phyloP scores from a whole-genome alignment of 805 yeast species.

The Kodamaea fukazawae region DNA sequence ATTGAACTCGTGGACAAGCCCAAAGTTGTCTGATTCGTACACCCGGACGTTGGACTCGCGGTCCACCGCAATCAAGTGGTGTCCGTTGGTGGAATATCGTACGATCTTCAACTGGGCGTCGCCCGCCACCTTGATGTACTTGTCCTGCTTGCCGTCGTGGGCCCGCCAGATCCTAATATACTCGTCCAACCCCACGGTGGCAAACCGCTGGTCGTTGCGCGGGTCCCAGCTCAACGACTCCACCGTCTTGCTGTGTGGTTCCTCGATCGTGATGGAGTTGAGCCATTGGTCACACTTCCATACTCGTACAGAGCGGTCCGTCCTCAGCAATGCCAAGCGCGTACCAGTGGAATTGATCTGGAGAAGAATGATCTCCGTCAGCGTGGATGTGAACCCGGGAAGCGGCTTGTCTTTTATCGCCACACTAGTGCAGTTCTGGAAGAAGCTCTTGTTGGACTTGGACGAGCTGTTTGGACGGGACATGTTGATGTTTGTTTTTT shows the following conservation, averaged over 20 bases:
- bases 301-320: slow-evolving; percentile 42
- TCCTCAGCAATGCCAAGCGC: slow-evolving; percentile 40
- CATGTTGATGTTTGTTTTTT: background rate
- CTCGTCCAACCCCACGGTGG: slow-evolving; percentile 49
- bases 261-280: slow-evolving; percentile 40
- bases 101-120: slow-evolving; percentile 17
- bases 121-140: slow-evolving; percentile 28
- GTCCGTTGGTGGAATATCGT: slow-evolving; percentile 47
- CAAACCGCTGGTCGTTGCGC: slow-evolving; percentile 40
- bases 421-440: slow-evolving; percentile 6
- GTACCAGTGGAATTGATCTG: slow-evolving; percentile 43
- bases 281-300: slow-evolving; percentile 32
- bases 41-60: slow-evolving; percentile 36
- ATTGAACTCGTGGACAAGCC: slow-evolving; percentile 21
- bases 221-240: slow-evolving; percentile 52
- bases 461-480: background rate
- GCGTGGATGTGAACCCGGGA: slow-evolving; percentile 15
- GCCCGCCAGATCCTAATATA: slow-evolving; percentile 47
- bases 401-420: slow-evolving; percentile 15
- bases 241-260: slow-evolving; percentile 39
- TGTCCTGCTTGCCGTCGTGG: slow-evolving; percentile 29
- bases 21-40: slow-evolving; percentile 31
- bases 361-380: slow-evolving; percentile 34
- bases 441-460: slow-evolving; percentile 7
- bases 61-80: slow-evolving; percentile 43